phyloP scores from a whole-genome alignment of 306 rosid species.

The Prunus fruticosa region DNA sequence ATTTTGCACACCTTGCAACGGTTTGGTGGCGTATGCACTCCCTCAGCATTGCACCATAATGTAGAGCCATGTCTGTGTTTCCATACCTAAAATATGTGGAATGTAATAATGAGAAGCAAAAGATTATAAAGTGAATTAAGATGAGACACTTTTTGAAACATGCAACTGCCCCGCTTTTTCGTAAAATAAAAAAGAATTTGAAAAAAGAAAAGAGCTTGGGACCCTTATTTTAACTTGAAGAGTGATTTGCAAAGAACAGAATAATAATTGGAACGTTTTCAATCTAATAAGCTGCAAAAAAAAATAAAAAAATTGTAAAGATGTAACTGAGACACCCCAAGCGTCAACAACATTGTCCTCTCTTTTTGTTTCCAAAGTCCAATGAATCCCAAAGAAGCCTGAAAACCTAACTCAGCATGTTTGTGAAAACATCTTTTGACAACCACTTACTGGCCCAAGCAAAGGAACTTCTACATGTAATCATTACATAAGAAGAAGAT shows the following conservation, averaged over 20 bases:
- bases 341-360: not conserved
- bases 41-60: constrained; percentile 96
- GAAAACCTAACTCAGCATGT: not conserved
- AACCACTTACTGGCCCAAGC: not conserved
- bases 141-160: not conserved
- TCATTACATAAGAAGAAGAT: not conserved
- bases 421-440: not conserved
- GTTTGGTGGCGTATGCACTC: constrained; percentile 98
- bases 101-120: constrained; percentile 6
- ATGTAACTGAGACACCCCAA: not conserved
- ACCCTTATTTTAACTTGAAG: not conserved
- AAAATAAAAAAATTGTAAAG: not conserved
- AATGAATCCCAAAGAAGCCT: not conserved
- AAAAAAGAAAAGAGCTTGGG: not conserved
- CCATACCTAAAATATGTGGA: constrained; percentile 54
- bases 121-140: not conserved
- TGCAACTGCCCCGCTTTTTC: not conserved
- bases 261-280: not conserved
- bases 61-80: constrained; percentile 91
- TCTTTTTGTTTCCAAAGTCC: not conserved
- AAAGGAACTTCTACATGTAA: not conserved
- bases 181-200: not conserved
- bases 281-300: not conserved
- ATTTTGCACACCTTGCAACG: constrained; percentile 79
- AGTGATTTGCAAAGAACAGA: not conserved